These are phyloP conservation scores for Physcomitrellopsis africana DNA, from an alignment of 225 moss, liverwort and hornwort genomes.

Conservation along the genomic window DNA sequence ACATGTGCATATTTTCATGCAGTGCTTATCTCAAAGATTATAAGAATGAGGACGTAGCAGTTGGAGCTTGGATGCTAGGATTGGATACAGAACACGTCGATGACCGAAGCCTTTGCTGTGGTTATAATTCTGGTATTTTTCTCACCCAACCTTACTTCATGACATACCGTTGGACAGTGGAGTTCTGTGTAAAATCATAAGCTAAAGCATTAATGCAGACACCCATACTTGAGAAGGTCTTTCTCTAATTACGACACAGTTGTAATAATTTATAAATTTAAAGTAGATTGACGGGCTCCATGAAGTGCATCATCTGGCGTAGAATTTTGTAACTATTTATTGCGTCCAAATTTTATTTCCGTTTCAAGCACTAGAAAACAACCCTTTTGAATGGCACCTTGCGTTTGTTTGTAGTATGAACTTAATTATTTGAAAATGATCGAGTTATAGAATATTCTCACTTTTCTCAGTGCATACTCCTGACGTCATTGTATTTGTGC, in stretches of 20 bases:
- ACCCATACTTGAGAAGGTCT: too few relatives aligned
- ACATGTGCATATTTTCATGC: constrained; percentile 13
- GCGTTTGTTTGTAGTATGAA: not conserved
- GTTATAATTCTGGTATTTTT: constrained; percentile 72
- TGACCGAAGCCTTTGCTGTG: constrained; percentile 90
- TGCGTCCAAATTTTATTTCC: not conserved
- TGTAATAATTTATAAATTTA: not conserved
- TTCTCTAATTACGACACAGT: not conserved
- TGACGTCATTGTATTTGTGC: constrained; percentile 44
- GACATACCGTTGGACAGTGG: not conserved
- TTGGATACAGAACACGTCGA: constrained; percentile 85
- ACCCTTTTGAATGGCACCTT: too few relatives aligned
- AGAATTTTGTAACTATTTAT: not conserved
- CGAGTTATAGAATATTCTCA: not conserved
- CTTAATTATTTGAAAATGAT: not conserved
- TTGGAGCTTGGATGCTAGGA: constrained; percentile 93
- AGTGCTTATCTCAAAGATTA: constrained; percentile 92
- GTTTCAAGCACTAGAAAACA: too few relatives aligned
- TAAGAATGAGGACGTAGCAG: constrained; percentile 91
- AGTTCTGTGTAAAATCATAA: not conserved
- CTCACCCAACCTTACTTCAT: constrained; percentile 22
- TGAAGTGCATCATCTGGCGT: not conserved
- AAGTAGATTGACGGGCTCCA: not conserved
- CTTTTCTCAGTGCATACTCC: constrained; percentile 12
- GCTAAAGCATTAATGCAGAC: not conserved